These are phyloP conservation scores for Candida ascalaphidarum DNA, from an alignment of 805 yeast species.

Conservation along the genomic window DNA sequence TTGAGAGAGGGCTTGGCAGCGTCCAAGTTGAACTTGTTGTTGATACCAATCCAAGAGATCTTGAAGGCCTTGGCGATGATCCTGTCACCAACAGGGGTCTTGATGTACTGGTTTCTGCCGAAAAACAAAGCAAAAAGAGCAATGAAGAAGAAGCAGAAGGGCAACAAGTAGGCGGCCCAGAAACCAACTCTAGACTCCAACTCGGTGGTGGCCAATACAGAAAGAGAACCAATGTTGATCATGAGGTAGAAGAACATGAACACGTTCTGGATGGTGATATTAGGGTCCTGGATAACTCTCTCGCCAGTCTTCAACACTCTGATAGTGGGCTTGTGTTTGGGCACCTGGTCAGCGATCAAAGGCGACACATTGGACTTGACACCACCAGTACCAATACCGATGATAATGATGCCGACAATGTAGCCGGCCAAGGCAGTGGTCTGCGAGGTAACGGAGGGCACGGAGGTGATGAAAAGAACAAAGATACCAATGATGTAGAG, in stretches of 20 bases:
- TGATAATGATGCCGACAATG: slow-evolving; percentile 43
- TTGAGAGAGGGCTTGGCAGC: slow-evolving; percentile 51
- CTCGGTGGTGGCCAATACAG: slow-evolving; percentile 71
- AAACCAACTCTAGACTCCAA: slow-evolving; percentile 58
- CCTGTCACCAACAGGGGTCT: slow-evolving; percentile 53
- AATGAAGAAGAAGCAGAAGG: slow-evolving; percentile 50
- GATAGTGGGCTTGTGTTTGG: slow-evolving; percentile 30
- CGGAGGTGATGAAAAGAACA: slow-evolving; percentile 59
- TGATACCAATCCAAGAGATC: slow-evolving; percentile 31
- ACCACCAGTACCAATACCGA: slow-evolving; percentile 77
- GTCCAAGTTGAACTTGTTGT: slow-evolving; percentile 41
- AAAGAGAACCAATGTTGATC: slow-evolving; percentile 68
- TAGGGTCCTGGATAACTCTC: slow-evolving; percentile 47
- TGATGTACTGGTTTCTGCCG: slow-evolving; percentile 51
- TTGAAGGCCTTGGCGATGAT: slow-evolving; percentile 48
- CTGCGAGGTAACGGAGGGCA: slow-evolving; percentile 45
- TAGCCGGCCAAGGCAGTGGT: slow-evolving; percentile 59
- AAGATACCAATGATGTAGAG: slow-evolving; percentile 56
- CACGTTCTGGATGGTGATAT: slow-evolving; percentile 61
- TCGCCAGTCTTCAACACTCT: slow-evolving; percentile 31
- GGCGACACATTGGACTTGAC: slow-evolving; percentile 73
- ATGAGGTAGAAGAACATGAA: slow-evolving; percentile 71
- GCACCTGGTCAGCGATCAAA: slow-evolving; percentile 51
- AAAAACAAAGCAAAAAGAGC: slow-evolving; percentile 42
- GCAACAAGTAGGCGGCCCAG: slow-evolving; percentile 70